Evolutionary conservation across 2,329 filamentous ascomycete genomes (phyloP).

Genomic region (Diplodia scrobiculata): DNA sequence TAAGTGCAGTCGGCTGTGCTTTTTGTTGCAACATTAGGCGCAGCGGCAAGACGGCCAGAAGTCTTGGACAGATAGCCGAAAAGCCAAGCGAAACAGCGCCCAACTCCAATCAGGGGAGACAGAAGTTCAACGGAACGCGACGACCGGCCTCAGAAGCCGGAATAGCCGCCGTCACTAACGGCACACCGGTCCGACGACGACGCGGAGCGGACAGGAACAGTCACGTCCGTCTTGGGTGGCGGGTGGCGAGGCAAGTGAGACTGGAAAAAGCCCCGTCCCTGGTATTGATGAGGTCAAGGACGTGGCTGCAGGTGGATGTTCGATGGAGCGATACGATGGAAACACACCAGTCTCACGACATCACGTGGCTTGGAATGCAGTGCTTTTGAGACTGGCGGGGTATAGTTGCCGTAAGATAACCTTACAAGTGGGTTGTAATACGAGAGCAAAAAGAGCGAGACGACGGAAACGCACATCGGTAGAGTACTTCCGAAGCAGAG

Average conservation of each 20-base stretch:
- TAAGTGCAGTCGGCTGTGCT: too few relatives aligned
- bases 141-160: neutral
- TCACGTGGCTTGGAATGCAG: conserved; percentile 14
- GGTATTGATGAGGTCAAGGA: neutral
- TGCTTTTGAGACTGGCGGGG: neutral
- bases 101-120: conserved; percentile 1
- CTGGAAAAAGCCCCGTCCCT: neutral
- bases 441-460: neutral
- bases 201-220: neutral
- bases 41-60: neutral
- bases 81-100: conserved; percentile 11
- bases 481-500: neutral
- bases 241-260: neutral
- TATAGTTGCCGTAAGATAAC: neutral
- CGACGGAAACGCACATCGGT: too few relatives aligned
- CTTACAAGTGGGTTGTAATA: neutral
- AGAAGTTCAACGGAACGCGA: neutral
- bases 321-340: conserved; percentile 6
- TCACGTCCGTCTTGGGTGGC: neutral
- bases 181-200: conserved; percentile 11
- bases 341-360: conserved; percentile 12
- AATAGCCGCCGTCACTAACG: conserved; percentile 14
- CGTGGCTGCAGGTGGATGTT: too few relatives aligned
- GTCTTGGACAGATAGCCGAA: conserved; percentile 15
- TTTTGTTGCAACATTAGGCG: neutral